Base-by-base conservation (phyloP, 2,329 filamentous ascomycete species). In the Fusarium pseudocircinatum region DNA sequence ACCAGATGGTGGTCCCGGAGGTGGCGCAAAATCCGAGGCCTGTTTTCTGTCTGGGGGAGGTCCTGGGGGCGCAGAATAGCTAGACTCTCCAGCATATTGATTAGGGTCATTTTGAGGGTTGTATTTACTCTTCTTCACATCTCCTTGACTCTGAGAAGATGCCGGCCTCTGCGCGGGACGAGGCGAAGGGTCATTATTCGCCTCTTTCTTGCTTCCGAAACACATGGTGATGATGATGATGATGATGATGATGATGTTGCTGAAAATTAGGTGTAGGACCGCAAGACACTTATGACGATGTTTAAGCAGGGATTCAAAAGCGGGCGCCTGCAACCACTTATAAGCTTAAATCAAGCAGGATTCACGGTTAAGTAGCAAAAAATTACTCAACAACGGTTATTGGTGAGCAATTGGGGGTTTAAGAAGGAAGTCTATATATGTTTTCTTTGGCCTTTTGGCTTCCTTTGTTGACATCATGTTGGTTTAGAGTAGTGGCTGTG, bases 131-230 rank as follows among this genome's bases (percentile, higher is more conserved):
- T 72, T 75, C 72, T 79, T 80, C 54, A 73, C 75, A 56, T 78
- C 78, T 24, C 66, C 74, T 34, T 79, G 78, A 37, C 78, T 77
- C 57, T 78, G 73, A 44, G 77, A 76, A 4, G 75, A 69, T 7
- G 65, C 66, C n/a, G 75, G 78, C n/a, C 73, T 67, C 75, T 79
- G 80, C 20, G 57, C 79, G 15, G 84, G 85, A 36, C 84, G 80
- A 7, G 86, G 82, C 13, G 84, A 80, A 26, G 81, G 82, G 36
- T 83, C 83, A 66, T 83, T 77, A 39, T 79, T 77, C 56, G 78
- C 75, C 54, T 83, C 82, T 63, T 85, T 81, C 56, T 84, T 86
- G 72, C 80, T 80, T 49, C 86, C 84, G 73, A 88, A 88, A 78
- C 87, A 88, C 87, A 88, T 88, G 52, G 42, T 67, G 65, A 63